A percentile compares a stretch with the other conserved stretches of the same genome.
Evolutionary conservation across 1,284 basidiomycete genomes (phyloP).

Genomic region (Ceraceosorus guamensis): DNA sequence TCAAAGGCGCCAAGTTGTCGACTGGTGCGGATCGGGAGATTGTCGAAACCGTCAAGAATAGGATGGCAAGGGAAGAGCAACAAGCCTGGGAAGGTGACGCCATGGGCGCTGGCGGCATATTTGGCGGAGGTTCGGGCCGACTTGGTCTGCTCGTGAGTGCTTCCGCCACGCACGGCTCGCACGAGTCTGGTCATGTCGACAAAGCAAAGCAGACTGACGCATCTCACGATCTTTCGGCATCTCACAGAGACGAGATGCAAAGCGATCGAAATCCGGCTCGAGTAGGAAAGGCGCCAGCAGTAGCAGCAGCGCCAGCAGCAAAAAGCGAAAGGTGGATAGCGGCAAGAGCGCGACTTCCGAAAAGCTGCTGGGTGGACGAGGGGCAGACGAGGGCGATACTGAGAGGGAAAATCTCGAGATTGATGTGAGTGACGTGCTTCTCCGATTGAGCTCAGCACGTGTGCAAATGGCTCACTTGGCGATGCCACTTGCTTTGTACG

Average conservation of each 20-base stretch:
- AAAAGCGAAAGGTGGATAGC: background rate
- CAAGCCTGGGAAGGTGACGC: slow-evolving; percentile 29
- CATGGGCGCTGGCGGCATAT: background rate
- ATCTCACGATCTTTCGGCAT: too few species aligned
- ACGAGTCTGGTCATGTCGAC: too few species aligned
- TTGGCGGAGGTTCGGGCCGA: background rate
- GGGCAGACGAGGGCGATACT: slow-evolving; percentile 16
- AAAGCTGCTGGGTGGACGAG: background rate
- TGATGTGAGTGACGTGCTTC: slow-evolving; percentile 12
- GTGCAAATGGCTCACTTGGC: slow-evolving; percentile 1
- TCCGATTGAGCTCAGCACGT: background rate
- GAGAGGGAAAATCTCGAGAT: slow-evolving; percentile 24
- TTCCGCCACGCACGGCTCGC: background rate
- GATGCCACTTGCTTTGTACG: too few species aligned
- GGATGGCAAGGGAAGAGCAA: slow-evolving; percentile 47
- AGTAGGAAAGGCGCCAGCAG: background rate
- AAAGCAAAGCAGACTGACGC: too few species aligned
- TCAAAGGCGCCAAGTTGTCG: too few species aligned
- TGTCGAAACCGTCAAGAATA: slow-evolving; percentile 29
- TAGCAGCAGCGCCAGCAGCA: background rate
- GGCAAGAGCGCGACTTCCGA: background rate
- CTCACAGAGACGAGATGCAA: slow-evolving; percentile 1
- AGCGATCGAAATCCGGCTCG: background rate
- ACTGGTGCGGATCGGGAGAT: too few species aligned
- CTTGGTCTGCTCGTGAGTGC: background rate